phyloP scores from a whole-genome alignment of 495 filamentous ascomycete species.

The Aspergillus sparsus region DNA sequence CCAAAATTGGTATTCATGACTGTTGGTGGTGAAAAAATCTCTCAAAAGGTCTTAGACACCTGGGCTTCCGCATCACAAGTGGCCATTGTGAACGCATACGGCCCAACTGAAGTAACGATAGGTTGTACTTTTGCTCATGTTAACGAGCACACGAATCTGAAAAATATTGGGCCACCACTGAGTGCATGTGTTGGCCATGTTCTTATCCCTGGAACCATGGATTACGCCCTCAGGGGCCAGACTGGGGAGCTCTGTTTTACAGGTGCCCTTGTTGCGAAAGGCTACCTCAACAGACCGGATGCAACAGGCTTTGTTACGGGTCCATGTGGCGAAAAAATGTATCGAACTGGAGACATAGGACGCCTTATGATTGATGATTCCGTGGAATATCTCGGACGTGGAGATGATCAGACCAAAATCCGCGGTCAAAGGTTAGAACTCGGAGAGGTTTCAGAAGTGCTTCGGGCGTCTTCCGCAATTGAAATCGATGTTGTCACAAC shows the following conservation, averaged over 20 bases:
- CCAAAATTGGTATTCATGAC: constrained; percentile 41
- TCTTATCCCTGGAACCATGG: constrained; percentile 65
- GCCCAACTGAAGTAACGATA: constrained; percentile 89
- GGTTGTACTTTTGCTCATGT: constrained; percentile 79
- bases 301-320: constrained; percentile 44
- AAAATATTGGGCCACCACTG: constrained; percentile 85
- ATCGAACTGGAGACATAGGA: constrained; percentile 52
- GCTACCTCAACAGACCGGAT: constrained; percentile 78
- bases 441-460: constrained; percentile 66
- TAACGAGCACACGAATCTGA: constrained; percentile 66
- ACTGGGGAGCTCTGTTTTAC: constrained; percentile 87
- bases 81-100: constrained; percentile 57
- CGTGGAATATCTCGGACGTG: constrained; percentile 66
- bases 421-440: constrained; percentile 77
- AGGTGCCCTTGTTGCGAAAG: constrained; percentile 81
- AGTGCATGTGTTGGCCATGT: constrained; percentile 81
- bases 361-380: constrained; percentile 48
- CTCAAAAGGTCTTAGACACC: constrained; percentile 46
- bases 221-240: constrained; percentile 71
- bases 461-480: constrained; percentile 39
- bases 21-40: constrained; percentile 49
- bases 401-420: constrained; percentile 79
- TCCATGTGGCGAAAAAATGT: constrained; percentile 44
- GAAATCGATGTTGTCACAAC: constrained; percentile 42
- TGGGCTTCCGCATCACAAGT: constrained; percentile 40